Evolutionary conservation across 1,139 yeast species (phyloP), one percentile per base, ranked within the genome.

Genomic region (Saccharomyces hybrid): DNA sequence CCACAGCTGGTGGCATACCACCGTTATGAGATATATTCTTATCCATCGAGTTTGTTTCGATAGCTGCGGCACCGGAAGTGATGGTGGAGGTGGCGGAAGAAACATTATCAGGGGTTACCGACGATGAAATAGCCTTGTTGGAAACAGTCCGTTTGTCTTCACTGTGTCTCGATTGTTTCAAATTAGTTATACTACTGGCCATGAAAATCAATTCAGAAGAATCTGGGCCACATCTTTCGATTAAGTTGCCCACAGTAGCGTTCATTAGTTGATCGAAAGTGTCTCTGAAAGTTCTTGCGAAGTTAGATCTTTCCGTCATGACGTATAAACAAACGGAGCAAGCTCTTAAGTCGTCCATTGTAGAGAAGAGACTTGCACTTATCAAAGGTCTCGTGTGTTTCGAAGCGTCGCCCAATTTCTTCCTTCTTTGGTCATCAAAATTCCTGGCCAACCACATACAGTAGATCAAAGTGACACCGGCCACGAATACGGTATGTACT

Each of bases 401-500:
- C 9, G 81, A 76, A 49, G 68, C 74, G 61, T 78, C 83, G 14
- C 82, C 83, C 20, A 78, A 59, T 46, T 67, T 67, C 50, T 63
- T 68, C 60, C 83, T 69, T 57, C 79, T 71, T 70, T 73, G 69
- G 61, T 79, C 83, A 61, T 79, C 82, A 57, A 74, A 72, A 58
- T 81, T 81, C 62, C 83, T 76, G 23, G 82, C 78, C 48, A 82
- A 63, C 85, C 85, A 82, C 60, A 82, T 70, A 63, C 85, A 81
- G 61, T 82, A 82, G 5, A 81, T 76, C 34, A 82, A 67, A 0
- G 85, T 82, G 8, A 82, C 79, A 48, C 86, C 85, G 2, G 85
- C 84, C 52, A 80, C 81, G 61, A 82, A 82, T 6, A 79, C 80
- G 0, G 84, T 79, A 63, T 82, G 85, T 50, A 81, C 80, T 7